Evolutionary conservation across 441 rosid genomes (phyloP), one percentile per base, ranked within the genome.

Genomic region (Viola pubescens): DNA sequence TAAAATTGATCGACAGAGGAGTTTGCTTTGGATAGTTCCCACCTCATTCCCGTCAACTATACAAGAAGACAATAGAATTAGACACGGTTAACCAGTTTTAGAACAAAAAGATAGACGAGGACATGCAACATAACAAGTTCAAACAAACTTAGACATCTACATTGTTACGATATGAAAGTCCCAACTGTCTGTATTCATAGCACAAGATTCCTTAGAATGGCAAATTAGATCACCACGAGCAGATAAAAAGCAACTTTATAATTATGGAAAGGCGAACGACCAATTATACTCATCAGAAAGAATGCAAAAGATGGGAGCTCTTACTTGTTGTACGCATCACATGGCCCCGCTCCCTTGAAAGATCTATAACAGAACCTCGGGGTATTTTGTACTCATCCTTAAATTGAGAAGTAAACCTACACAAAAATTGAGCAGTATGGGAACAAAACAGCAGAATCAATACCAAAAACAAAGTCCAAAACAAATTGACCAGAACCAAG

Each of bases 371-470:
- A 16, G 96, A 82, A 55, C 88, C 82, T 43, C 74, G 79, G 8
- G 98, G 96, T 54, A 88, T 85, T 71, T 87, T 89, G 64, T 73
- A 81, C 65, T 89, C 98, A 75, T 91, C 98, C 77, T 87, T 89
- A 77, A 91, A 91, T 73, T 75, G 88, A 46, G 86, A 73, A 72
- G 94, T 84, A 55, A 91, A 91, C 75, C 98, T 91, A 69, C 75
- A 74, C 7, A 46, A 19, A 9, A 14, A 64, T 57, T 39, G 52
- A 19, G 34, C 4, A 57, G 34, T 44, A 60, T 48, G 47, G 51
- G 19, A 44, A 19, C 37, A n/a, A 9, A 67, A 34, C 48, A 13
- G 14, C 12, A 53, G 39, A n/a, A 9, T 26, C 39, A 9, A 4
- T 14, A 0, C 16, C 4, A 16, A 26, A 6, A 6, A 6, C 1